Base-by-base conservation (phyloP, 164 flowering plant species). In the Tetracentron sinense region DNA sequence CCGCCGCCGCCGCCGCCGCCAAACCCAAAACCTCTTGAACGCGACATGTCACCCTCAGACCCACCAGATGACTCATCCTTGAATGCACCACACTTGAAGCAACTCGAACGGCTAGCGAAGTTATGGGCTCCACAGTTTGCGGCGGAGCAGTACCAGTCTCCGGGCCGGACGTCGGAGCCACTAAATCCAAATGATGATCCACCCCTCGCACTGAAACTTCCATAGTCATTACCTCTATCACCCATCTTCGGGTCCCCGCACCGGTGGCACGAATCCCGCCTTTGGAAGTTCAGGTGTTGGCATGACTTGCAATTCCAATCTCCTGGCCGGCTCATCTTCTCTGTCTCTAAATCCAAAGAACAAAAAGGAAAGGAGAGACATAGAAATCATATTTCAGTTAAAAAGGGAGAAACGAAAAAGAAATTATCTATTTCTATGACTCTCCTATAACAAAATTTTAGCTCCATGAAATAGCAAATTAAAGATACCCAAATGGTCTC, bases 71-170 rank as follows among this genome's bases (percentile, higher is more conserved):
- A 63, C 22, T 91, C 97, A 25, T 94, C 97, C 79, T 89, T 93
- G 72, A 78, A 69, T 0, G 90, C 90, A 22, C 99, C 96, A 51
- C 99, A 94, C 75, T 86, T 94, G 89, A 89, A 94, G 96, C 99
- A 94, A 78, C 77, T 91, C 16, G 96, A 86, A 49, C 99, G 91
- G 81, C 89, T 91, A 16, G 99, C 99, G 50, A 89, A 94, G 80
- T 94, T 94, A 76, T 89, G 96, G 2, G 93, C 83, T 12, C 99
- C 96, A 60, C 99, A 94, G 76, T 79, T 84, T 14, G 83, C 82
- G 1, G 76, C 79, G 7, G 74, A 29, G 78, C 99, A 94, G 78
- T 91, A 94, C 99, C 99, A 94, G 63, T 94, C 99, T 0, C 99
- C 99, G 0, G 99, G 97, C 57, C 95, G 77, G 26, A 89, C 96